Evolutionary conservation across 768 basidiomycete species (phyloP), one percentile per base, ranked within the genome.

Genomic region (Leucosporidium scottii): DNA sequence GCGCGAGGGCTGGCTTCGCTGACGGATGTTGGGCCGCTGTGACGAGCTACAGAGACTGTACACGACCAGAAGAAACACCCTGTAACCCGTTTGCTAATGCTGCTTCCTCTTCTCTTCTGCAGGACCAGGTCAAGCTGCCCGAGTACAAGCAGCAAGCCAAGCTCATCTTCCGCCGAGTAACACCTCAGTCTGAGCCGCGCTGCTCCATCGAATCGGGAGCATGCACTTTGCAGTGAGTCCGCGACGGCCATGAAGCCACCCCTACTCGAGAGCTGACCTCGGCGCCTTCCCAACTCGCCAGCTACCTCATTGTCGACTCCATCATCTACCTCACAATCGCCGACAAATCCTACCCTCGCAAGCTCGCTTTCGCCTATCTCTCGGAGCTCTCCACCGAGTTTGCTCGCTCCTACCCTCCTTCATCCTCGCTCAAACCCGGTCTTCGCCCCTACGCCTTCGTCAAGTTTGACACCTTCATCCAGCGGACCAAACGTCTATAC

Each of bases 131-230:
- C 77, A 83, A 87, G 64, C 81, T 99, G 50, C 91, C 93, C 76
- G 96, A 98, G 79, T 92, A 97, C 82, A 99, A 99, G 78, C 94
- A 97, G 74, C 94, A 99, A 78, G 86, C 93, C 39, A 99, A 99
- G 79, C 84, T 99, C 74, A 88, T 99, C 75, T 97, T 97, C 78
- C 85, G 93, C 67, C 86, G 96, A 49, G 87, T 99, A 75, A 91
- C 90, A 31, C 86, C 91, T 55, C 93, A 97, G 78, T 87, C 90
- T 27, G 96, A 99, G 78, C 92, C 93, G 13, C 85, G 89, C 47
- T 97, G 96, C 78, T 96, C 92, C 7, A 98, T 99, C 74, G 96
- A 99, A 78, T 91, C 90, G 67, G 93, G 92, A 1, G 85, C 85
- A 70, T 96, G 93, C 78, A 93, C 92, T n/a, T 81, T 98, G 68